Conservation (phyloP, 2,329 filamentous ascomycete species). For the Epichloe sp. region DNA sequence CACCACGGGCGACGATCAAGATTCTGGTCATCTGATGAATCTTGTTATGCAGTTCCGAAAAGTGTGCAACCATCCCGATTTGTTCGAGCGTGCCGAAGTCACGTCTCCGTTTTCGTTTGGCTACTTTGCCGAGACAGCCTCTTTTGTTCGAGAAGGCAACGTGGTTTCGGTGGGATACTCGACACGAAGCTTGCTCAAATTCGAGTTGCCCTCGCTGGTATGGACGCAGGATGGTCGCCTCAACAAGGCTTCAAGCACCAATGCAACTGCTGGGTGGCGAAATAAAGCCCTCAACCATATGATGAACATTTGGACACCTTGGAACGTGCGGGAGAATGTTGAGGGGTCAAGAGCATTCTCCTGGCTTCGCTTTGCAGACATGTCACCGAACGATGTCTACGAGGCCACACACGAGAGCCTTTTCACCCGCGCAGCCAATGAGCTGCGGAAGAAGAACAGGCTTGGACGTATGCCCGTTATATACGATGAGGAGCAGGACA, state of each 20-base stretch:
- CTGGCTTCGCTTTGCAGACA: conserved; percentile 78
- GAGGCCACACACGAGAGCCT: conserved; percentile 54
- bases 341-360: conserved; percentile 59
- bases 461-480: conserved; percentile 53
- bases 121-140: conserved; percentile 90
- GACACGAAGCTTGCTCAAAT: conserved; percentile 74
- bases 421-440: conserved; percentile 58
- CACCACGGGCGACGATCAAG: conserved; percentile 83
- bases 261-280: conserved; percentile 64
- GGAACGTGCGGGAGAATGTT: conserved; percentile 56
- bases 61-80: conserved; percentile 94
- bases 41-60: conserved; percentile 99
- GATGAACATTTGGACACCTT: conserved; percentile 82
- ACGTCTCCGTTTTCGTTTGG: conserved; percentile 71
- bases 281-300: conserved; percentile 64
- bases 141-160: conserved; percentile 79
- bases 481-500: conserved; percentile 54
- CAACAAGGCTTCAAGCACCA: conserved; percentile 58
- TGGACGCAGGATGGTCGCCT: conserved; percentile 70
- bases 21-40: conserved; percentile 96
- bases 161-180: conserved; percentile 77
- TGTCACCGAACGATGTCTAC: conserved; percentile 60
- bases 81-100: conserved; percentile 91
- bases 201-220: conserved; percentile 67
- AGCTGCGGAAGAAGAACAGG: conserved; percentile 41